phyloP scores from a whole-genome alignment of 2,329 filamentous ascomycete genomes.

The Didymella segeticola region DNA sequence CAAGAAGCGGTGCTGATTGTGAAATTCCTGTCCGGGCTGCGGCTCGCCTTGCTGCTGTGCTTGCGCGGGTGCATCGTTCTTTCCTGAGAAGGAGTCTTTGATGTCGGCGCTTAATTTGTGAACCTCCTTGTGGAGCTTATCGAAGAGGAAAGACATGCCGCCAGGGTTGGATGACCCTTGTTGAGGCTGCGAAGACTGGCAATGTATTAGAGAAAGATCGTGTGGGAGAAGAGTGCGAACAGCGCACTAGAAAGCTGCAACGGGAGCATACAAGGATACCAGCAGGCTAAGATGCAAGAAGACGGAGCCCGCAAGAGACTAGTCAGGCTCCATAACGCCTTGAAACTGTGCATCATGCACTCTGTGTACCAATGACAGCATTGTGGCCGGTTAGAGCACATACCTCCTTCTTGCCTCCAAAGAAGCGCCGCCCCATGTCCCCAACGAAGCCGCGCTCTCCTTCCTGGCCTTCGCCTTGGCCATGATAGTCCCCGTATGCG shows the following conservation, averaged over 20 bases:
- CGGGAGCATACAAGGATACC: constrained; percentile 8
- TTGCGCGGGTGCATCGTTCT: constrained; percentile 55
- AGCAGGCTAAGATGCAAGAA: constrained; percentile 14
- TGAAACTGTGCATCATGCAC: constrained; percentile 19
- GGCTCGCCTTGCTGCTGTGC: constrained; percentile 27
- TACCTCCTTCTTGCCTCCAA: constrained; percentile 45
- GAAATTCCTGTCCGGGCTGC: constrained; percentile 47
- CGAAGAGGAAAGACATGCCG: constrained; percentile 57
- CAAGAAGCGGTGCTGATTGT: constrained; percentile 59
- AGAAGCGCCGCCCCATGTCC: constrained; percentile 58
- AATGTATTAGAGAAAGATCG: constrained; percentile 15
- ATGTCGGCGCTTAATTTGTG: constrained; percentile 59
- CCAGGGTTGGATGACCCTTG: constrained; percentile 37
- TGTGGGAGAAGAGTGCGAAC: constrained; percentile 10
- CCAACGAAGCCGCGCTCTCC: constrained; percentile 60
- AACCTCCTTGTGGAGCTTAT: constrained; percentile 62
- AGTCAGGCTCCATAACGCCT: constrained; percentile 19
- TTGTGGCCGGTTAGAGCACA: constrained; percentile 25
- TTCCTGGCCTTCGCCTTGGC: constrained; percentile 48
- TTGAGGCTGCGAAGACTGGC: constrained; percentile 34
- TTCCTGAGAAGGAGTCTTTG: constrained; percentile 57
- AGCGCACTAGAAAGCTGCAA: constrained; percentile 3
- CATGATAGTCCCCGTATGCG: constrained; percentile 62
- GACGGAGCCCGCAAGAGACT: constrained; percentile 19
- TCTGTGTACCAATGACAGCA: constrained; percentile 25